These are phyloP conservation scores for Guadua angustifolia DNA, from an alignment of 176 grass and related monocot species.

Conservation along the genomic window DNA sequence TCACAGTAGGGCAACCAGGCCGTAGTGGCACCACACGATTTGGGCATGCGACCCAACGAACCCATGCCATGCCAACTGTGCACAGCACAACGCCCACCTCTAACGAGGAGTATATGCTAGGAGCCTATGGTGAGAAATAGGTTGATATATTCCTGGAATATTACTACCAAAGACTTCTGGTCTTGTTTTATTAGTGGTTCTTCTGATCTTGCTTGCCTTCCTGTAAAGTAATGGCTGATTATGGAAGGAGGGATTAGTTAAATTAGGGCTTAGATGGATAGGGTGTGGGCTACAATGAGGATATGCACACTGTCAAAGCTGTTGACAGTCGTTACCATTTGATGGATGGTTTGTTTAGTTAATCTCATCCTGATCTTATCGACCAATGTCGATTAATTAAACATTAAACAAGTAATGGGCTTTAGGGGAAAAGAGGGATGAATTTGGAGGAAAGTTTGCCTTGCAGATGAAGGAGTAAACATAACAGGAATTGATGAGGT, in stretches of 20 bases:
- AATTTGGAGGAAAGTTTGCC: neutral
- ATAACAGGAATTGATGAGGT: neutral
- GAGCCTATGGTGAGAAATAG: no score
- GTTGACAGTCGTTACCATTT: neutral
- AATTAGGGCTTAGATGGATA: neutral
- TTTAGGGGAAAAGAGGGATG: neutral
- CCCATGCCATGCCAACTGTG: no score
- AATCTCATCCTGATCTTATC: neutral
- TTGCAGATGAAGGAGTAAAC: neutral
- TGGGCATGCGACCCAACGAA: no score
- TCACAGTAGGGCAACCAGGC: no score
- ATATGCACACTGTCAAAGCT: constrained; percentile 21
- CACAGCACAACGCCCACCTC: no score
- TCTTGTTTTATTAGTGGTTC: constrained; percentile 28
- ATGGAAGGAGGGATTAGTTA: constrained; percentile 16
- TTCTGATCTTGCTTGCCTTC: neutral
- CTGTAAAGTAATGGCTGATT: constrained; percentile 26
- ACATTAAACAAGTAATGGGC: neutral
- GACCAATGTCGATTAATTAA: neutral
- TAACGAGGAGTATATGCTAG: no score
- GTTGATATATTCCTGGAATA: neutral
- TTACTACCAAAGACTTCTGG: neutral
- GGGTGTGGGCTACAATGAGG: neutral
- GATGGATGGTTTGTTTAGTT: neutral
- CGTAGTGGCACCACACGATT: no score